Evolutionary conservation across 169 alveolate species (phyloP).

Genomic region (Theileria annulata): DNA sequence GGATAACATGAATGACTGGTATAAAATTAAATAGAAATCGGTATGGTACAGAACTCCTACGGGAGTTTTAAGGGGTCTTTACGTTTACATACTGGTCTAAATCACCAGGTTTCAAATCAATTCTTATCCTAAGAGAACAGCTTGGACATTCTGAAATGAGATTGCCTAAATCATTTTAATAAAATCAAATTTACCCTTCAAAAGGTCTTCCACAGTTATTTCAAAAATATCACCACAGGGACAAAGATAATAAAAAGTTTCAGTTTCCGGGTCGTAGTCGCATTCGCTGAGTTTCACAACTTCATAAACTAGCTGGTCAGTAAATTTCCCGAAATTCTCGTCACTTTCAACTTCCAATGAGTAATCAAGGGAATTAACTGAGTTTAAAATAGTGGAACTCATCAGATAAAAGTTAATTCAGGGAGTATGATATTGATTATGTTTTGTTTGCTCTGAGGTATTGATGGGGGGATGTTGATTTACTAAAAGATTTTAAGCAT

Average conservation of each 20-base stretch:
- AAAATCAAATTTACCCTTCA: slow-evolving; percentile 28
- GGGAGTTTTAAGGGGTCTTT: slow-evolving; percentile 7
- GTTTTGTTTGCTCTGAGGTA: not conserved
- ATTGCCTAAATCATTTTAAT: slow-evolving; percentile 34
- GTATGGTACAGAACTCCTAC: not conserved
- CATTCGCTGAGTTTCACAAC: slow-evolving; percentile 47
- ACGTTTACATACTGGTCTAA: slow-evolving; percentile 30
- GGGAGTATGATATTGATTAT: not conserved
- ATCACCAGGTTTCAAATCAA: slow-evolving; percentile 49
- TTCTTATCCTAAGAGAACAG: slow-evolving; percentile 52
- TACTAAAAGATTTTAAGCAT: not conserved
- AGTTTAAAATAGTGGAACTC: slow-evolving; percentile 6
- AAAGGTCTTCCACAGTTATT: slow-evolving; percentile 33
- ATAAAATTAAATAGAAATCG: not conserved
- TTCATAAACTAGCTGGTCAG: slow-evolving; percentile 57
- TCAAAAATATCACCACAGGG: slow-evolving; percentile 68
- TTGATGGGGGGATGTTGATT: not conserved
- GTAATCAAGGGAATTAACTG: not conserved
- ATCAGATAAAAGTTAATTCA: not conserved
- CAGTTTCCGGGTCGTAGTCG: slow-evolving; percentile 44
- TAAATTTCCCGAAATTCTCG: slow-evolving; percentile 46
- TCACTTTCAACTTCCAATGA: slow-evolving; percentile 23
- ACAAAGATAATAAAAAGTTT: slow-evolving; percentile 52
- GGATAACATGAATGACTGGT: not conserved
- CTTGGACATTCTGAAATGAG: slow-evolving; percentile 65